phyloP scores from a whole-genome alignment of 2,329 filamentous ascomycete species.

The Fusarium mangiferae region DNA sequence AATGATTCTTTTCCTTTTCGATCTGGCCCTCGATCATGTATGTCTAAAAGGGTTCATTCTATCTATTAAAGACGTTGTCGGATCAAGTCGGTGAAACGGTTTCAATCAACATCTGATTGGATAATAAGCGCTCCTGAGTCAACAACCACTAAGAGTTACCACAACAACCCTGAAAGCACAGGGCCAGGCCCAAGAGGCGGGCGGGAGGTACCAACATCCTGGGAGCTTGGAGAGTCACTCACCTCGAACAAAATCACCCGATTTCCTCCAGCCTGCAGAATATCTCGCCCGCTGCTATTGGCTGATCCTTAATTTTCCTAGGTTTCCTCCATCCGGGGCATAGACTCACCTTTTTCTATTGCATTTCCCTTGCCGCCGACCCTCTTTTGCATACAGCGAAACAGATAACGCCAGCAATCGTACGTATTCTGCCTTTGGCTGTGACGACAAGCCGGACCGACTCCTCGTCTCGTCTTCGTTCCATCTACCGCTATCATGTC shows the following conservation, averaged over 20 bases:
- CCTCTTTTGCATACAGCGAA: slow-evolving; percentile 30
- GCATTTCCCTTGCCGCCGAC: slow-evolving; percentile 17
- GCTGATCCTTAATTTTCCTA: slow-evolving; percentile 31
- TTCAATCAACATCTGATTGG: slow-evolving; percentile 18
- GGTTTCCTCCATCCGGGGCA: slow-evolving; percentile 28
- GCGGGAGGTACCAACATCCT: slow-evolving; percentile 28
- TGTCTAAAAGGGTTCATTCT: not conserved
- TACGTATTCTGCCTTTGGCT: slow-evolving; percentile 30
- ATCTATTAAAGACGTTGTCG: not conserved
- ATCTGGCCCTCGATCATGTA: not conserved
- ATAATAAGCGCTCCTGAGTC: not conserved
- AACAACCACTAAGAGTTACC: slow-evolving; percentile 39
- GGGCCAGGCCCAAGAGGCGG: slow-evolving; percentile 8
- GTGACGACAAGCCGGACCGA: slow-evolving; percentile 30
- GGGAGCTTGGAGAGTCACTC: slow-evolving; percentile 27
- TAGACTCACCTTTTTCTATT: slow-evolving; percentile 31
- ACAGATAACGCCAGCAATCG: slow-evolving; percentile 18
- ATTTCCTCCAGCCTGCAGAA: slow-evolving; percentile 39
- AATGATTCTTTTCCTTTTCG: not conserved
- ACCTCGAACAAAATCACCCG: slow-evolving; percentile 41
- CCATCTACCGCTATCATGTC: slow-evolving; percentile 58
- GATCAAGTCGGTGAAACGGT: slow-evolving; percentile 21
- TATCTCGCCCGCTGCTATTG: slow-evolving; percentile 44
- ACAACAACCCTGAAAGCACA: slow-evolving; percentile 27
- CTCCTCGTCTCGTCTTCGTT: slow-evolving; percentile 34